These are phyloP conservation scores for Paramecium bursaria DNA, from an alignment of 73 alveolate genomes.

Conservation along the genomic window DNA sequence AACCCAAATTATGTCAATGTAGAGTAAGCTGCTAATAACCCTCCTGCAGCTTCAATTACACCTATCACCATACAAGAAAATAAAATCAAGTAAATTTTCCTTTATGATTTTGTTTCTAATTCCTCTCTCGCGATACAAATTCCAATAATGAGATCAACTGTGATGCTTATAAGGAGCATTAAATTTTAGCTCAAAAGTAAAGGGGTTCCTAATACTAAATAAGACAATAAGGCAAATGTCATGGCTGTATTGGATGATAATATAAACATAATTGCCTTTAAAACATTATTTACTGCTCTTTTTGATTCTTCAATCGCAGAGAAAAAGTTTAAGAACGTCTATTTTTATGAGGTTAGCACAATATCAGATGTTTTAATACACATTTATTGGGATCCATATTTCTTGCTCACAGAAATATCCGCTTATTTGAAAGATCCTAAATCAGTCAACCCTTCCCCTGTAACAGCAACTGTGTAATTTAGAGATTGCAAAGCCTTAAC, in stretches of 20 bases:
- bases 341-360: slow-evolving; percentile 29
- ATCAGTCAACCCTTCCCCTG: slow-evolving; percentile 61
- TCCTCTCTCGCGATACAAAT: slow-evolving; percentile 49
- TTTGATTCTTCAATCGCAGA: slow-evolving; percentile 21
- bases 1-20: slow-evolving; percentile 42
- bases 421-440: slow-evolving; percentile 55
- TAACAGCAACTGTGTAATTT: slow-evolving; percentile 44
- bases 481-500: slow-evolving; percentile 11
- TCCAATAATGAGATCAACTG: slow-evolving; percentile 50
- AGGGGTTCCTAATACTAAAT: slow-evolving; percentile 40
- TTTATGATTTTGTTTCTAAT: slow-evolving; percentile 1
- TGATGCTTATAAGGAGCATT: slow-evolving; percentile 19
- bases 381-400: slow-evolving; percentile 42
- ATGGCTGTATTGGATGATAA: slow-evolving; percentile 56
- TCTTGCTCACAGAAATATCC: slow-evolving; percentile 15
- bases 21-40: slow-evolving; percentile 12
- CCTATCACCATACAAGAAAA: slow-evolving; percentile 29
- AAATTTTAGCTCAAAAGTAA: slow-evolving; percentile 16
- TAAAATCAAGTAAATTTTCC: not conserved
- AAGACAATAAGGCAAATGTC: slow-evolving; percentile 2
- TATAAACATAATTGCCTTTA: slow-evolving; percentile 23
- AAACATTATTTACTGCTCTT: slow-evolving; percentile 55
- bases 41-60: slow-evolving; percentile 42
- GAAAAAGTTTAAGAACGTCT: slow-evolving; percentile 9
- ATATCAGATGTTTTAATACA: slow-evolving; percentile 30